A percentile compares a stretch with the other conserved stretches of the same genome.
phyloP scores from a whole-genome alignment of 192 early-diverging fungal species.

The Coemansia umbellata region DNA sequence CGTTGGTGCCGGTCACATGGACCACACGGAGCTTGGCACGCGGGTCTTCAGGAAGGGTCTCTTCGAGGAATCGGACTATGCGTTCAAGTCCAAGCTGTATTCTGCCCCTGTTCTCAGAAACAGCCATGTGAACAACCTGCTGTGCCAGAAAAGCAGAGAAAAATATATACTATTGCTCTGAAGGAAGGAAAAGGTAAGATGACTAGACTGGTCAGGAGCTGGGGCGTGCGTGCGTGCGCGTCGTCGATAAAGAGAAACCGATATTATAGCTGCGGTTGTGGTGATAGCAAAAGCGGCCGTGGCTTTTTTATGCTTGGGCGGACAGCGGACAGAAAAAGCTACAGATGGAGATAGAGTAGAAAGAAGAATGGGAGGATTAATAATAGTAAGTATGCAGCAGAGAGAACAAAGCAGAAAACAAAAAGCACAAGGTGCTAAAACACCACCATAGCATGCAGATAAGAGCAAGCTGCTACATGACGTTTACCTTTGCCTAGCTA shows the following conservation, averaged over 20 bases:
- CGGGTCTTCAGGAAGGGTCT: conserved; percentile 48
- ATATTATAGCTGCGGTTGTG: too few relatives aligned
- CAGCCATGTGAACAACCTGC: conserved; percentile 11
- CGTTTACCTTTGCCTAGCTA: too few relatives aligned
- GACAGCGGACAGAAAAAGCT: background rate
- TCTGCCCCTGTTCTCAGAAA: conserved; percentile 12
- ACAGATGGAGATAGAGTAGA: background rate
- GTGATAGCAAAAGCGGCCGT: too few relatives aligned
- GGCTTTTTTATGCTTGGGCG: too few relatives aligned
- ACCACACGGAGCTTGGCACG: conserved; percentile 54
- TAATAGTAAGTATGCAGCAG: conserved; percentile 2
- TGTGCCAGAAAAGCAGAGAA: background rate
- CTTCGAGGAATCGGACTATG: conserved; percentile 52
- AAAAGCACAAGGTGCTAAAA: too few relatives aligned
- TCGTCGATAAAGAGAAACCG: too few relatives aligned
- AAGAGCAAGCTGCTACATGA: too few relatives aligned
- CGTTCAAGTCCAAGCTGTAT: conserved; percentile 44
- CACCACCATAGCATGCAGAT: too few relatives aligned
- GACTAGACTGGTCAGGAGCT: too few relatives aligned
- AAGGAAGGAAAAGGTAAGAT: background rate
- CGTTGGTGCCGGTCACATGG: conserved; percentile 88
- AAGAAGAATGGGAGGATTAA: background rate
- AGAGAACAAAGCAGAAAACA: background rate
- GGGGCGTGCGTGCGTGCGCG: too few relatives aligned
- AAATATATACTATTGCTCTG: background rate